Evolutionary conservation across 108 stramenopile species (phyloP).

Genomic region (Nannochloropsis granulata): DNA sequence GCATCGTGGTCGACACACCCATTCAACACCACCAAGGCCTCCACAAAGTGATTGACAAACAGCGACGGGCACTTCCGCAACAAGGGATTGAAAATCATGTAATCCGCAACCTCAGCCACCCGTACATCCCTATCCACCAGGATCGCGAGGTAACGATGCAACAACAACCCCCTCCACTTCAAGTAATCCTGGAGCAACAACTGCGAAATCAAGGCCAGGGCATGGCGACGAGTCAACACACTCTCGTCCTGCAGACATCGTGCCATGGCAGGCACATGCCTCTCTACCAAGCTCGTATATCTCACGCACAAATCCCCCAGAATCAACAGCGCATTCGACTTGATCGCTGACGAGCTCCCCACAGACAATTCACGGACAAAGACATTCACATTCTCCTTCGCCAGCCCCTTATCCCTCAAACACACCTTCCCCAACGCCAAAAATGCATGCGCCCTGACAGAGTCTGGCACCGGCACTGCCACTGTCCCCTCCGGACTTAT

Average conservation of each 20-base stretch:
- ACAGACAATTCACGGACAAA: slow-evolving; percentile 65
- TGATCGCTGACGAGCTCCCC: slow-evolving; percentile 42
- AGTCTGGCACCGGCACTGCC: not conserved
- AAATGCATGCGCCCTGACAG: not conserved
- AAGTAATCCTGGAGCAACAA: slow-evolving; percentile 83
- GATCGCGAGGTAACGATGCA: slow-evolving; percentile 75
- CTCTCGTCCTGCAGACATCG: slow-evolving; percentile 60
- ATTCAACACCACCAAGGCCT: slow-evolving; percentile 77
- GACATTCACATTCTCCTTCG: slow-evolving; percentile 55
- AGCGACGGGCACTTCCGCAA: slow-evolving; percentile 55
- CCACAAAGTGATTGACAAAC: slow-evolving; percentile 68
- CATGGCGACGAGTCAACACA: slow-evolving; percentile 63
- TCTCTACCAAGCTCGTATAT: slow-evolving; percentile 79
- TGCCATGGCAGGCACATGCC: slow-evolving; percentile 73
- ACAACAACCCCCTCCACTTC: slow-evolving; percentile 77
- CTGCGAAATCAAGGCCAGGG: slow-evolving; percentile 61
- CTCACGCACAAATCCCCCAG: slow-evolving; percentile 74
- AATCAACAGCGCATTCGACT: slow-evolving; percentile 69
- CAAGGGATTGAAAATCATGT: slow-evolving; percentile 54
- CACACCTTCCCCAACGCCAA: slow-evolving; percentile 68
- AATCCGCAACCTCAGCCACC: slow-evolving; percentile 52
- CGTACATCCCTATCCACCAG: slow-evolving; percentile 66
- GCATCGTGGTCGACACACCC: slow-evolving; percentile 69
- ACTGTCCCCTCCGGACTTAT: not conserved
- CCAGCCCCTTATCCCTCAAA: slow-evolving; percentile 61